Evolutionary conservation across 2,329 filamentous ascomycete species (phyloP), one percentile per base, ranked within the genome.

Genomic region (Neopestalotiopsis clavispora): DNA sequence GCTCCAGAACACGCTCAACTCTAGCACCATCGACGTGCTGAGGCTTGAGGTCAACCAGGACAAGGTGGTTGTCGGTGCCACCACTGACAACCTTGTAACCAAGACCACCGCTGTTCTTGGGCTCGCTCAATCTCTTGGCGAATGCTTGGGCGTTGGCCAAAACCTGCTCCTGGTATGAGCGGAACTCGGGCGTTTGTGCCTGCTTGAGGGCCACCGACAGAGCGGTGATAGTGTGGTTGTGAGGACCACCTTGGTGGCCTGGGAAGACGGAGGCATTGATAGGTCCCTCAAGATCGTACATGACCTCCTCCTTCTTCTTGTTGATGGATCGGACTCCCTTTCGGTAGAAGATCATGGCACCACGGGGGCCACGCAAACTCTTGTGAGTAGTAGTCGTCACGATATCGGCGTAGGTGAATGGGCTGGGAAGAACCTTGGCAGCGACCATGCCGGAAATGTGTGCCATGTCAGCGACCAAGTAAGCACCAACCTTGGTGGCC

Each of bases 311-410:
- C 78, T 94, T 95, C 63, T 92, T 94, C 87, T 97, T 97, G 80
- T 97, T 92, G 66, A 91, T 90, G 79, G 89, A 91, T 74, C 95
- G 89, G 42, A 98, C 92, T 72, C 96, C 96, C 83, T 94, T 97
- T 75, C 96, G 92, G 90, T 91, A 99, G 88, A 99, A 99, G 81
- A 99, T 99, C 90, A 99, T 93, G 76, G 96, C 96, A 74, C 96
- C 96, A 78, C 96, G 91, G 49, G 96, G 96, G 49, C 96, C 96
- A 79, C 96, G 93, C 72, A 99, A 89, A 70, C 94, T 97, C 87
- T 99, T 99, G 88, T 99, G 96, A 71, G 94, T 98, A 49, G 96
- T 99, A 28, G 96, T 99, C 62, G 96, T 99, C 73, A 99, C 96
- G 69, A 99, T 92, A 80, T 99, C 96, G 73, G 94, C 93, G 81